Base-by-base conservation (phyloP, 1,139 yeast genomes). In the Zygotorulaspora mrakii region DNA sequence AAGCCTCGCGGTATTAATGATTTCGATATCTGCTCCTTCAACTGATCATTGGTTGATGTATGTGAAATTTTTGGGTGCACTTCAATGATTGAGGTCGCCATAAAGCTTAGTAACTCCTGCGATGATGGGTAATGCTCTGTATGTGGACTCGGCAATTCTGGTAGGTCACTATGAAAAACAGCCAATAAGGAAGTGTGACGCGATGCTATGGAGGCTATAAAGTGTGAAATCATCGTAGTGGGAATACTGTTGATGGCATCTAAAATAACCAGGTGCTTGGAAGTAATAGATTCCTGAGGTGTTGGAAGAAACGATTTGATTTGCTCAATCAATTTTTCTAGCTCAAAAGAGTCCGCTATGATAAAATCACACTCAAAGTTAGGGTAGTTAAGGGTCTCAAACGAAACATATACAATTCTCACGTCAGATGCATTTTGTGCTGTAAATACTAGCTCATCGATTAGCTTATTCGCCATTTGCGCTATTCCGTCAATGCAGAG, bases 1-100 rank as follows among this genome's bases (percentile, higher is more conserved):
- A 77, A 64, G 2, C 70, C 65, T 37, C 71, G 63, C 3, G 85
- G 83, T 22, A 82, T 57, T 35, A 69, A 65, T 36, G 77, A 66
- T 17, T 57, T 61, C n/a, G 65, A 58, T 2, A 77, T 51, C 11
- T 64, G 60, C 8, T 61, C 61, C 10, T 73, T 78, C 17, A 73
- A 56, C 20, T 67, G 73, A 37, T 79, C 83, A n/a, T 74, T 76
- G 23, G 73, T 76, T 3, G 62, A 52, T 5, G 50, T 53, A 40
- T 39, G 56, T 18, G 47, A 53, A 33, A 52, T 42, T 1, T 48
- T 42, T 1, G 87, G 84, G 13, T 65, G 62, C 0, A 84, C 62
- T 28, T 79, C 82, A 33, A 86, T 68, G 0, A 85, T 74, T 1
- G 86, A 71, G 4, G 89, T 81, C 3, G 96, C 88, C 56, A 85